phyloP scores from a whole-genome alignment of 306 rosid species.

The Herpetospermum pedunculosum region DNA sequence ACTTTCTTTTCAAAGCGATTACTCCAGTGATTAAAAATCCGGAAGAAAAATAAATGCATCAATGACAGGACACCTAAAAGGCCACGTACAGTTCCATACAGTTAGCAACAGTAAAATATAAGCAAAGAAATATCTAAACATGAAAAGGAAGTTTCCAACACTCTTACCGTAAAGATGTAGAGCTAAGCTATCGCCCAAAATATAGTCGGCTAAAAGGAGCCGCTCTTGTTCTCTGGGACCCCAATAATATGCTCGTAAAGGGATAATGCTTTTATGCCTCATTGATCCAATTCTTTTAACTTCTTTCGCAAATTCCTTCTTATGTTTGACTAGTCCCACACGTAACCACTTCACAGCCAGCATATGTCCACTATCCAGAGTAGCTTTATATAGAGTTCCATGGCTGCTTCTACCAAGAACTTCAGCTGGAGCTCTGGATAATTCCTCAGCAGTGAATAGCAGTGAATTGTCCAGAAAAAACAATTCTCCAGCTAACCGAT shows the following conservation, averaged over 20 bases:
- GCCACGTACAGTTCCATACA: not conserved
- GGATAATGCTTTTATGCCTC: slow-evolving; percentile 82
- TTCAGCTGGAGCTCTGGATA: slow-evolving; percentile 98
- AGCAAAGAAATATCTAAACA: not conserved
- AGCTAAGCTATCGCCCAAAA: slow-evolving; percentile 86
- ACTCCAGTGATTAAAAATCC: not conserved
- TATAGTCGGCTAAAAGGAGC: slow-evolving; percentile 85
- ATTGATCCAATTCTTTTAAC: slow-evolving; percentile 83
- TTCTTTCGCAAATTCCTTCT: slow-evolving; percentile 95
- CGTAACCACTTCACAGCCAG: slow-evolving; percentile 95
- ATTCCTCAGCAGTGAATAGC: slow-evolving; percentile 84
- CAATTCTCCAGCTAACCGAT: slow-evolving; percentile 89
- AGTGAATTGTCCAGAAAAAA: slow-evolving; percentile 71
- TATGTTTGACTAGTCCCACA: slow-evolving; percentile 85
- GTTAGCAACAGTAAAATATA: not conserved
- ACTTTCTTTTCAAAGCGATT: not conserved
- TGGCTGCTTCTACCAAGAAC: slow-evolving; percentile 99
- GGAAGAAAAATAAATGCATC: not conserved
- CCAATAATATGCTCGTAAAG: slow-evolving; percentile 88
- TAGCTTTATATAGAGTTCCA: slow-evolving; percentile 94
- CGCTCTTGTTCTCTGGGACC: slow-evolving; percentile 99
- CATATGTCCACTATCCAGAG: slow-evolving; percentile 83
- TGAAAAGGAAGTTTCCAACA: slow-evolving; percentile 3
- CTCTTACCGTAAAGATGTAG: slow-evolving; percentile 89
- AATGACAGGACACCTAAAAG: not conserved